phyloP scores from a whole-genome alignment of 805 yeast genomes.

The Kodamaea kaohsiungensis region DNA sequence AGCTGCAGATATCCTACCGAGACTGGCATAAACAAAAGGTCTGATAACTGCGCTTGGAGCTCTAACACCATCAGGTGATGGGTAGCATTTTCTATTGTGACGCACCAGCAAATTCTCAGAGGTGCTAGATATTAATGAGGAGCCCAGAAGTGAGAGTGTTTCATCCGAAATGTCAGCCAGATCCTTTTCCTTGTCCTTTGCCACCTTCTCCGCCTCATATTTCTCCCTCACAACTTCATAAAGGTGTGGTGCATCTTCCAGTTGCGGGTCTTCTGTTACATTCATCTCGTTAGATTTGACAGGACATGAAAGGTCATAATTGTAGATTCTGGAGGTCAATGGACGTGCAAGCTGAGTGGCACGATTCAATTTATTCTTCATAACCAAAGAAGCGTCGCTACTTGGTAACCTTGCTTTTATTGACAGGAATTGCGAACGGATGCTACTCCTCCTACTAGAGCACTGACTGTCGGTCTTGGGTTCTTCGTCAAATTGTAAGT shows the following conservation, averaged over 20 bases:
- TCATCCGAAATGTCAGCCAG: conserved; percentile 9
- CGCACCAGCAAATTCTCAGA: conserved; percentile 23
- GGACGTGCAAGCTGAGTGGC: background rate
- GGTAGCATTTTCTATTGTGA: conserved; percentile 36
- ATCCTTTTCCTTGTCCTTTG: background rate
- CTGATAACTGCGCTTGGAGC: conserved; percentile 75
- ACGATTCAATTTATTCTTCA: conserved; percentile 3
- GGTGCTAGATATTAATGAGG: conserved; percentile 25
- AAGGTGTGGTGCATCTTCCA: background rate
- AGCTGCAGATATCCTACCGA: conserved; percentile 56
- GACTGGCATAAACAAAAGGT: conserved; percentile 68
- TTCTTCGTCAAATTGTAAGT: conserved; percentile 20
- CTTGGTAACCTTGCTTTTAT: conserved; percentile 3
- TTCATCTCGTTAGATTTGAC: background rate
- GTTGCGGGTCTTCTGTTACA: background rate
- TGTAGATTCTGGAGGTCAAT: background rate
- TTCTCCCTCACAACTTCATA: background rate
- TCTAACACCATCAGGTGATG: conserved; percentile 63
- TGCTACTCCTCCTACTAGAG: conserved; percentile 11
- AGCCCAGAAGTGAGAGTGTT: conserved; percentile 19
- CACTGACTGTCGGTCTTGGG: conserved; percentile 4
- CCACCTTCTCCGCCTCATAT: background rate
- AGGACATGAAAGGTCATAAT: background rate
- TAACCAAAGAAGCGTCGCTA: conserved; percentile 2
- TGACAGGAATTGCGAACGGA: conserved; percentile 4